phyloP scores from a whole-genome alignment of 2,329 filamentous ascomycete species.

The Aspergillus ibericus region DNA sequence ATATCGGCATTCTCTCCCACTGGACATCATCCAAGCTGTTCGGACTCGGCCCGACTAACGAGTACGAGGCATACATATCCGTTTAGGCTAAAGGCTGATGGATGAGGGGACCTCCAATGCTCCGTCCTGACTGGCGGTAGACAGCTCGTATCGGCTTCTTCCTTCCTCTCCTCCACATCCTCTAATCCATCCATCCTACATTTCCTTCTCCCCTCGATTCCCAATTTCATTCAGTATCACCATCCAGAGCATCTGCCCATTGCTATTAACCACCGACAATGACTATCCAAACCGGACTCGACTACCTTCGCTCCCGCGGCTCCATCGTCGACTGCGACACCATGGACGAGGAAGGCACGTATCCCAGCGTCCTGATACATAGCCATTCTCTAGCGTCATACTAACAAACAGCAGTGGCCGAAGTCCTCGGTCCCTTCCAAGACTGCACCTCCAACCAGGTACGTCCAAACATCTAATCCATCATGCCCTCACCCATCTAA shows the following conservation, averaged over 20 bases:
- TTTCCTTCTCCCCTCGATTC: background rate
- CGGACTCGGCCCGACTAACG: background rate
- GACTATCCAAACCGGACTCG: slow-evolving; percentile 31
- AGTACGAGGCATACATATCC: background rate
- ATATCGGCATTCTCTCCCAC: background rate
- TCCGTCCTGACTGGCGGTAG: no score
- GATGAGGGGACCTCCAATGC: background rate
- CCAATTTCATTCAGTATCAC: background rate
- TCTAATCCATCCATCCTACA: no score
- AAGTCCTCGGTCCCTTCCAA: slow-evolving; percentile 49
- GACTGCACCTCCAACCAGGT: slow-evolving; percentile 60
- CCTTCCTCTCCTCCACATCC: background rate
- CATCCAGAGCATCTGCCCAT: background rate
- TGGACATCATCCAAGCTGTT: background rate
- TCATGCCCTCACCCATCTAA: background rate
- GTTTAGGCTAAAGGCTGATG: background rate
- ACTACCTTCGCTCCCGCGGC: slow-evolving; percentile 43
- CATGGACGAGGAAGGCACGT: slow-evolving; percentile 49
- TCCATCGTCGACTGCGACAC: slow-evolving; percentile 56
- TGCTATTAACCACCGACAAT: slow-evolving; percentile 19
- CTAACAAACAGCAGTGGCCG: slow-evolving; percentile 40
- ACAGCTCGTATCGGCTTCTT: background rate
- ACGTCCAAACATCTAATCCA: background rate
- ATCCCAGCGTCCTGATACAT: background rate
- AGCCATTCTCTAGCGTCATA: background rate